Evolutionary conservation across 495 filamentous ascomycete species (phyloP), one percentile per base, ranked within the genome.

Genomic region (Stereocaulon alpinum): DNA sequence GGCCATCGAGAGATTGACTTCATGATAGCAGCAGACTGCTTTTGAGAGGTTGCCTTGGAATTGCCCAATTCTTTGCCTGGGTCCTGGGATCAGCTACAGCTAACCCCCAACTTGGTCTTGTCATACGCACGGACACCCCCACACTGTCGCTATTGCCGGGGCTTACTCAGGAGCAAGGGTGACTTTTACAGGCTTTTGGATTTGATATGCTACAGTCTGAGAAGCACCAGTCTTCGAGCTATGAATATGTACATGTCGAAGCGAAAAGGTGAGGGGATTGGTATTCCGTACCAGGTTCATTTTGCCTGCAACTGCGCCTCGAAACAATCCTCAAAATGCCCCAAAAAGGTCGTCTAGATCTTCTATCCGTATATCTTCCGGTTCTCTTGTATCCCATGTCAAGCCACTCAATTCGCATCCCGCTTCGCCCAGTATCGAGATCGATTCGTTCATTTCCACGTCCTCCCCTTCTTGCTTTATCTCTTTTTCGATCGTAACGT

Each of bases 311-410:
- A 42, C 24, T 41, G 15, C 34, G 7, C 29, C 32, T 48, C 18
- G 37, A 37, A 29, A 24, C 22, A 20, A 32, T 53, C 41, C 59
- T 78, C 72, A 88, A 62, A 83, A 87, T 42, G 79, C 82, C 56
- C 82, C 78, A 69, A 98, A 81, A 74, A 96, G 79, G 59, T 90
- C 84, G 68, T 98, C 93, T 3, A 98, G 80, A 77, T 98, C 93
- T 48, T 94, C 87, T 40, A 98, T 78, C 72, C 89, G 89, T 53
- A 98, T 83, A 55, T 82, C 88, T 72, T 97, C 93, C 0, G 90
- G 91, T 55, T 81, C 71, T 58, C 77, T 68, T 37, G 73, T 68
- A 14, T 68, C 67, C 58, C 76, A 63, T 17, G 67, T 71, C 32
- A 77, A 63, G 40, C 73, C 73, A 56, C 67, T 71, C 32, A 77